Percentiles rank a stretch among this genome's conserved stretches.
Conservation (phyloP, 2,329 filamentous ascomycete genomes). For the Periglandula ipomoeae region DNA sequence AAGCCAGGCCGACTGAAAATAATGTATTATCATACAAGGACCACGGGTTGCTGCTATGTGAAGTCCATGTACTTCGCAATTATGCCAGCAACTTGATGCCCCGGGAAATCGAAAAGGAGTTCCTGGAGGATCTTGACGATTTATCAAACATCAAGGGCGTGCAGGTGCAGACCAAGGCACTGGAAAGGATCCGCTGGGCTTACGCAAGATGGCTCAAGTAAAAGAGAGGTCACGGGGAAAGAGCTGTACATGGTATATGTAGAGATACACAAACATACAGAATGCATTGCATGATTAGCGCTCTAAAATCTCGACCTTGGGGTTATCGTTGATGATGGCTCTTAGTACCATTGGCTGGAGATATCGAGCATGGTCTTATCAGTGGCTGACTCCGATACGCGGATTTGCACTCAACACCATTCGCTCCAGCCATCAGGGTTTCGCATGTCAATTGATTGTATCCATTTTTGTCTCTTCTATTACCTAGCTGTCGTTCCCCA, state of each 20-base stretch:
- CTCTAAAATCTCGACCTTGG: neutral
- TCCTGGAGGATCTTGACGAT: slow-evolving; percentile 80
- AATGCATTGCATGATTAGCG: neutral
- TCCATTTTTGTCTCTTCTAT: neutral
- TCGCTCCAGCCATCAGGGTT: neutral
- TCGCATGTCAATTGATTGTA: neutral
- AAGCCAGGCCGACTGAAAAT: slow-evolving; percentile 59
- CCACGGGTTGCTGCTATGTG: slow-evolving; percentile 80
- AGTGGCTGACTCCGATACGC: neutral
- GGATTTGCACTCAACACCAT: neutral
- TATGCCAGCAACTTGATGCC: slow-evolving; percentile 55
- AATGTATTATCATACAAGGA: slow-evolving; percentile 83
- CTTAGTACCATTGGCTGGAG: neutral
- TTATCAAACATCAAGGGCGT: slow-evolving; percentile 76
- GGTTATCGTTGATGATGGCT: neutral
- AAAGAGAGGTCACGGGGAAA: neutral
- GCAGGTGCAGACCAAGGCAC: slow-evolving; percentile 65
- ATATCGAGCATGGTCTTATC: neutral
- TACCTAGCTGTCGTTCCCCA: neutral
- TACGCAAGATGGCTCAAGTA: slow-evolving; percentile 66
- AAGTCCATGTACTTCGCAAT: slow-evolving; percentile 73
- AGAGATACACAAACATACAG: neutral
- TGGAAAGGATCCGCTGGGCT: slow-evolving; percentile 82
- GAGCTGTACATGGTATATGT: neutral
- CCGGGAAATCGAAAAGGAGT: slow-evolving; percentile 67